Conservation (phyloP, 1,284 basidiomycete genomes). For the Nidula niveotomentosa region DNA sequence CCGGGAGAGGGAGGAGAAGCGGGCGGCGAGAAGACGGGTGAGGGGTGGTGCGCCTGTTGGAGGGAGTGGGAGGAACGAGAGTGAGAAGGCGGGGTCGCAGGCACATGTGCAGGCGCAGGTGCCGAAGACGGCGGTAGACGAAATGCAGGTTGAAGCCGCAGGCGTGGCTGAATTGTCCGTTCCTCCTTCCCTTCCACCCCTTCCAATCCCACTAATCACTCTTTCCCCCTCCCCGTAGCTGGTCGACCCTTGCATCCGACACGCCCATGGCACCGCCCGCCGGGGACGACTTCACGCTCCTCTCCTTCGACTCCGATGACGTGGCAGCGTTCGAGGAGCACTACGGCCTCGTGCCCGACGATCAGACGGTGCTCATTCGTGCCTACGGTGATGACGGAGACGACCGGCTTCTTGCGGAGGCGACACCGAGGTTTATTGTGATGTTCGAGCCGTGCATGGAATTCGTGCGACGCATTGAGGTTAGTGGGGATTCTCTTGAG, state of each 20-base stretch:
- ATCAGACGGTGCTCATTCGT: slow-evolving; percentile 84
- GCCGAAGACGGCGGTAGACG: slow-evolving; percentile 27
- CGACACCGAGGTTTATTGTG: slow-evolving; percentile 89
- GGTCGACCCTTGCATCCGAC: too few relatives aligned
- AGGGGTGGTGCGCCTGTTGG: slow-evolving; percentile 60
- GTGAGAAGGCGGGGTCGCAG: too few relatives aligned
- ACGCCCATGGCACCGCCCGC: too few relatives aligned
- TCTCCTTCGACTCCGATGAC: neutral
- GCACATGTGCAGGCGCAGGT: slow-evolving; percentile 2
- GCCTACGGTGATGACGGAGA: slow-evolving; percentile 93
- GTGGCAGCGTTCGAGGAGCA: slow-evolving; percentile 68
- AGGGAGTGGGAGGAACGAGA: too few relatives aligned
- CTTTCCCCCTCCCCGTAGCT: too few relatives aligned
- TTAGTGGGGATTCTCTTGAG: slow-evolving; percentile 27
- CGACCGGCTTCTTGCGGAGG: slow-evolving; percentile 85
- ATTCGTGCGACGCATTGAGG: slow-evolving; percentile 92
- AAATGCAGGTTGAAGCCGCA: slow-evolving; percentile 53
- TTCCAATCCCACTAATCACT: too few relatives aligned
- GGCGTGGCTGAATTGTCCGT: slow-evolving; percentile 61
- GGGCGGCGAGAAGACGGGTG: slow-evolving; percentile 55
- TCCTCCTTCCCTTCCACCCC: neutral
- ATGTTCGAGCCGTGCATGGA: slow-evolving; percentile 96
- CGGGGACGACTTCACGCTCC: too few relatives aligned
- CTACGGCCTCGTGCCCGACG: slow-evolving; percentile 82
- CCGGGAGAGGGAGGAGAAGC: slow-evolving; percentile 51